Evolutionary conservation across 2,329 filamentous ascomycete genomes (phyloP).

Genomic region (Colletotrichum abscissum): DNA sequence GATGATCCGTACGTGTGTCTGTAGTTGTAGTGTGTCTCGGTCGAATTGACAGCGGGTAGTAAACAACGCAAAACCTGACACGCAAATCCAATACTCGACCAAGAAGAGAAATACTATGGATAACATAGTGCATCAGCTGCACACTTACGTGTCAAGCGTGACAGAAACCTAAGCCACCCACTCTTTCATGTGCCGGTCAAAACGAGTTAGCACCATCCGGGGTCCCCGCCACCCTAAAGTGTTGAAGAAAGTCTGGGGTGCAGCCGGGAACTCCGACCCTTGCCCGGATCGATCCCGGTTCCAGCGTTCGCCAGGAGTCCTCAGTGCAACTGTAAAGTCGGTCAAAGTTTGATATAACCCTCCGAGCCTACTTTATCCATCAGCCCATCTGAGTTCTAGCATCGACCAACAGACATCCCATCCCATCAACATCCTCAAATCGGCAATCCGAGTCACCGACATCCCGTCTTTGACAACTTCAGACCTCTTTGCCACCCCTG

Average conservation of each 20-base stretch:
- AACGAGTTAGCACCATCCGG: slow-evolving; percentile 23
- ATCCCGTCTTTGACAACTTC: slow-evolving; percentile 10
- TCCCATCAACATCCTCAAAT: neutral
- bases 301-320: slow-evolving; percentile 7
- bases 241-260: slow-evolving; percentile 28
- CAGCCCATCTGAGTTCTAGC: neutral
- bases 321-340: slow-evolving; percentile 4
- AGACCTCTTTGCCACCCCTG: neutral
- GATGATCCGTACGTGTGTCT: neutral
- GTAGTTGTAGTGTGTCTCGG: neutral
- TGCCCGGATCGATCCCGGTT: slow-evolving; percentile 21
- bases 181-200: neutral
- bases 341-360: slow-evolving; percentile 30
- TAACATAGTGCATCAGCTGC: neutral
- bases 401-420: slow-evolving; percentile 5
- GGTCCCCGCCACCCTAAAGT: slow-evolving; percentile 21
- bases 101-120: neutral
- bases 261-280: slow-evolving; percentile 27
- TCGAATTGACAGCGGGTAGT: slow-evolving; percentile 5
- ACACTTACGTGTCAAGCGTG: slow-evolving; percentile 7
- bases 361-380: slow-evolving; percentile 4
- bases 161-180: neutral
- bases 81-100: neutral
- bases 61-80: neutral
- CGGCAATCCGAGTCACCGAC: slow-evolving; percentile 23